These are phyloP conservation scores for Pyricularia grisea DNA, from an alignment of 2,329 filamentous ascomycete species.

Conservation along the genomic window DNA sequence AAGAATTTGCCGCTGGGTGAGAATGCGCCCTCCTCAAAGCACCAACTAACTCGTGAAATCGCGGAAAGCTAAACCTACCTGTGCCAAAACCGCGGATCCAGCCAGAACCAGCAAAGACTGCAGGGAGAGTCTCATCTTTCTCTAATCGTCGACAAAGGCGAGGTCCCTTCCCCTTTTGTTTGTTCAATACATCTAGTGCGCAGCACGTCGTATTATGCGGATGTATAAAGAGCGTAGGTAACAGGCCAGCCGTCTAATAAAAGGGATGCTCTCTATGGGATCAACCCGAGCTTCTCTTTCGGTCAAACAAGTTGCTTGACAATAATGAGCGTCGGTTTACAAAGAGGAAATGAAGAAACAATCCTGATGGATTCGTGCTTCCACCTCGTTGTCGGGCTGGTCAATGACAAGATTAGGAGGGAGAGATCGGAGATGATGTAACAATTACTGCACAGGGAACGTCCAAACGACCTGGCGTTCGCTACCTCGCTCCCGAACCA, in stretches of 20 bases:
- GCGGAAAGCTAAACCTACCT: not conserved
- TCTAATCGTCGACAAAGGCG: not conserved
- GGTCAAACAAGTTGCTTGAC: not conserved
- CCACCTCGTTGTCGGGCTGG: not conserved
- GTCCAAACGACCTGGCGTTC: not conserved
- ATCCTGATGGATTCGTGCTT: not conserved
- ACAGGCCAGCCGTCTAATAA: slow-evolving; percentile 2
- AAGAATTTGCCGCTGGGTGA: not conserved
- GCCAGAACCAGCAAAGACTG: not conserved
- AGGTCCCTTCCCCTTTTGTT: slow-evolving; percentile 1
- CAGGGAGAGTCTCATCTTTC: slow-evolving; percentile 2
- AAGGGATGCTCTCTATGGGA: not conserved
- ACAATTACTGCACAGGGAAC: not conserved
- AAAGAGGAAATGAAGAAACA: not conserved
- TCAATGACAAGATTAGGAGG: not conserved
- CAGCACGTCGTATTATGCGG: not conserved
- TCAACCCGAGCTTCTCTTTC: slow-evolving; percentile 1
- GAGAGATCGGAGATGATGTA: not conserved
- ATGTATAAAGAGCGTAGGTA: slow-evolving; percentile 1
- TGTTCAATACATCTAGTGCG: slow-evolving; percentile 3
- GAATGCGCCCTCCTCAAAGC: not conserved
- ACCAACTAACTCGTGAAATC: not conserved
- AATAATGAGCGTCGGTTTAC: not conserved
- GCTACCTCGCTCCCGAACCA: not conserved
- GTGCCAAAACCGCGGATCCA: not conserved